Evolutionary conservation across 768 basidiomycete genomes (phyloP).

Genomic region (Russula ochroleuca): DNA sequence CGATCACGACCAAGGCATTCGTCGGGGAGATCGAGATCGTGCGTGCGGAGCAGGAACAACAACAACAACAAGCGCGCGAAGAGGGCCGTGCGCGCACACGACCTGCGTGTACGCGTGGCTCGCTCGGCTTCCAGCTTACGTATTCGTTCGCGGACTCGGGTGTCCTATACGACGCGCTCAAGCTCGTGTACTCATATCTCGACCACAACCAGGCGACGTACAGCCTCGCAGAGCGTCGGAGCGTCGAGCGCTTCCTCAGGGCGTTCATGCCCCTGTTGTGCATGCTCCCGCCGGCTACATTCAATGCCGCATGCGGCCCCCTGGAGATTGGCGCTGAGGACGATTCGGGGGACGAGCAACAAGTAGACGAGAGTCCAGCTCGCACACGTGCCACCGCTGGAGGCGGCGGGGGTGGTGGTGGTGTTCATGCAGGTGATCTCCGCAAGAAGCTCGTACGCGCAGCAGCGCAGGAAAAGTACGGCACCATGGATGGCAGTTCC

Average conservation of each 20-base stretch:
- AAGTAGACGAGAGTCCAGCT: neutral
- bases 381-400: slow-evolving; percentile 11
- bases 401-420: slow-evolving; percentile 28
- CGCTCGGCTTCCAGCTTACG: slow-evolving; percentile 68
- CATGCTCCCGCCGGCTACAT: slow-evolving; percentile 62
- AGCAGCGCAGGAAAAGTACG: slow-evolving; percentile 52
- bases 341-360: slow-evolving; percentile 31
- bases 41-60: slow-evolving; percentile 43
- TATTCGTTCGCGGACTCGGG: slow-evolving; percentile 72
- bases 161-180: slow-evolving; percentile 83
- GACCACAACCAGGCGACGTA: slow-evolving; percentile 80
- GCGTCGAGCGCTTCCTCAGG: slow-evolving; percentile 81
- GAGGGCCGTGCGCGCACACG: neutral
- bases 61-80: slow-evolving; percentile 12
- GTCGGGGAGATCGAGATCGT: slow-evolving; percentile 71
- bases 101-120: slow-evolving; percentile 40
- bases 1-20: slow-evolving; percentile 78
- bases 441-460: slow-evolving; percentile 78
- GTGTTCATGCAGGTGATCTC: slow-evolving; percentile 37
- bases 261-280: slow-evolving; percentile 80
- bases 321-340: slow-evolving; percentile 45
- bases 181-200: slow-evolving; percentile 86
- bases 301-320: slow-evolving; percentile 59
- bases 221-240: slow-evolving; percentile 69
- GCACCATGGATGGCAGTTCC: slow-evolving; percentile 28